Evolutionary conservation across 345 rosid genomes (phyloP).

Genomic region (Ceriops tagal): DNA sequence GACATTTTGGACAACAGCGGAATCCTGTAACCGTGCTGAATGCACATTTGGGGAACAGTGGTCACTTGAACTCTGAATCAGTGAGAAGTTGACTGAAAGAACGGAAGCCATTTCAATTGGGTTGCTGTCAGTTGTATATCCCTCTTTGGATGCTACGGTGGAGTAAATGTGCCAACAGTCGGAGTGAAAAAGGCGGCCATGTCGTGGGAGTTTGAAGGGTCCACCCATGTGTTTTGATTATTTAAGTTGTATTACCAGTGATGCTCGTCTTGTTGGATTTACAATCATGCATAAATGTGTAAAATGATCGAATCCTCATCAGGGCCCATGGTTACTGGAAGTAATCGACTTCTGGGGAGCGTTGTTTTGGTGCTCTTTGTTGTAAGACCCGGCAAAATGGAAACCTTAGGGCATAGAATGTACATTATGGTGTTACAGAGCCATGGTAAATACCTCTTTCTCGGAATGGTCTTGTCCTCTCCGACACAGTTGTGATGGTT

Average conservation of each 20-base stretch:
- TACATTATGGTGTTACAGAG: constrained; percentile 22
- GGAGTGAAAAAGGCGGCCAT: constrained; percentile 6
- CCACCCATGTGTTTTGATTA: constrained; percentile 14
- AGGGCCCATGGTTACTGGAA: constrained; percentile 33
- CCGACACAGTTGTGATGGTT: neutral
- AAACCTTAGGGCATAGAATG: constrained; percentile 26
- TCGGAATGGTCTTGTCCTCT: neutral
- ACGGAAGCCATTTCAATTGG: neutral
- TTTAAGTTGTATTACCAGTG: constrained; percentile 4
- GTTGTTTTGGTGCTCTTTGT: constrained; percentile 55
- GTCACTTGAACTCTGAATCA: constrained; percentile 58
- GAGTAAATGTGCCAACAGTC: neutral
- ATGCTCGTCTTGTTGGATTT: constrained; percentile 18
- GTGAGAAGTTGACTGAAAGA: constrained; percentile 45
- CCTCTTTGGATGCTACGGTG: neutral
- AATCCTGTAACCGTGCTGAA: constrained; percentile 31
- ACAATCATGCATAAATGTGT: constrained; percentile 36
- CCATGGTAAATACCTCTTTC: neutral
- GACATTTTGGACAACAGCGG: constrained; percentile 64
- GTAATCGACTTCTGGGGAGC: constrained; percentile 47
- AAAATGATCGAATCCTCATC: constrained; percentile 29
- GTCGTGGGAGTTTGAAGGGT: constrained; percentile 14
- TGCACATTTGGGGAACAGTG: constrained; percentile 34
- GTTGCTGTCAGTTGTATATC: neutral
- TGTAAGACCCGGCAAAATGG: constrained; percentile 29